A percentile compares a stretch with the other conserved stretches of the same genome.
Evolutionary conservation across 2,329 filamentous ascomycete genomes (phyloP).

Genomic region (Magnaporthales sp.): DNA sequence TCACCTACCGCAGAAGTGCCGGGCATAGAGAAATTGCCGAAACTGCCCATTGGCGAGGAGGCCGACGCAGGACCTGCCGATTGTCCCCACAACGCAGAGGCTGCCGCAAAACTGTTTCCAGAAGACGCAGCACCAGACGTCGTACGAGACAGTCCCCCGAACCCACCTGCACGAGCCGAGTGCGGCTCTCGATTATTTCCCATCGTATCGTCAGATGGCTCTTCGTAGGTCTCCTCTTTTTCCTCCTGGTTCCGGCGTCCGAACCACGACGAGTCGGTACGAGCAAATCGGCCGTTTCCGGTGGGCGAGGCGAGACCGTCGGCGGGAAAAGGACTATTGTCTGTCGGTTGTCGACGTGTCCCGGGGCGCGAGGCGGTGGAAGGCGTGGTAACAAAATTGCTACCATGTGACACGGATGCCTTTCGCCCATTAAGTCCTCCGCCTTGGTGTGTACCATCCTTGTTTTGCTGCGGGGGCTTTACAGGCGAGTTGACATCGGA

Average conservation of each 20-base stretch:
- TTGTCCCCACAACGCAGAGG: constrained; percentile 35
- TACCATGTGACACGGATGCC: constrained; percentile 68
- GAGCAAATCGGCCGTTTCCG: constrained; percentile 45
- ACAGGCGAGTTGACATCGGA: constrained; percentile 88
- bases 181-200: constrained; percentile 11
- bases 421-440: constrained; percentile 63
- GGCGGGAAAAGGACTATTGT: constrained; percentile 54
- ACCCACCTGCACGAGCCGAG: constrained; percentile 23
- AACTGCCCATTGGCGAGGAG: constrained; percentile 70
- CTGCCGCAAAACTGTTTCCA: constrained; percentile 34
- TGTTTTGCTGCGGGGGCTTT: constrained; percentile 75
- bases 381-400: constrained; percentile 61
- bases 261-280: constrained; percentile 54
- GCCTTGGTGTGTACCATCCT: constrained; percentile 48
- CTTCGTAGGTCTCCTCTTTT: constrained; percentile 44
- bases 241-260: constrained; percentile 43
- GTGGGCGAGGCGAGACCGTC: constrained; percentile 52
- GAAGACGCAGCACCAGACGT: constrained; percentile 31
- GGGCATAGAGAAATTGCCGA: constrained; percentile 79
- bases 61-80: constrained; percentile 47
- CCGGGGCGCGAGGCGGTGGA: constrained; percentile 62
- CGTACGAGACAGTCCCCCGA: constrained; percentile 42
- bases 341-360: constrained; percentile 76
- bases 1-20: constrained; percentile 48
- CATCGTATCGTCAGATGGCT: constrained; percentile 38